Evolutionary conservation across 768 basidiomycete species (phyloP).

Genomic region (Psilocybe azurescens): DNA sequence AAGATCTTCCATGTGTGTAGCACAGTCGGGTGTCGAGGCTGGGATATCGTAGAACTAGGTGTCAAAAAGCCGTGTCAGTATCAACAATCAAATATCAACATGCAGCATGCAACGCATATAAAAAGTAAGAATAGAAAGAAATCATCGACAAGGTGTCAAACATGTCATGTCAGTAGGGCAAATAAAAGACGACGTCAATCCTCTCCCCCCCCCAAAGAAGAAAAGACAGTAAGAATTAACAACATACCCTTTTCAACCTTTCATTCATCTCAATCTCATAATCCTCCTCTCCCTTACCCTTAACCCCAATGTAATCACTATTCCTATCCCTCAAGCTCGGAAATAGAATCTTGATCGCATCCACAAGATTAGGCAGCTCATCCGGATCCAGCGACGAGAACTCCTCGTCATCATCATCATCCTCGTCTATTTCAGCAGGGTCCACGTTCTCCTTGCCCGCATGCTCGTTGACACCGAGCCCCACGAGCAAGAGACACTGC

Average conservation of each 20-base stretch:
- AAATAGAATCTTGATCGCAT: conserved; percentile 74
- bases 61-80: background rate
- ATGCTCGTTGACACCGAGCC: conserved; percentile 51
- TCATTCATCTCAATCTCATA: conserved; percentile 79
- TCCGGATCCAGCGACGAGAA: conserved; percentile 76
- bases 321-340: conserved; percentile 49
- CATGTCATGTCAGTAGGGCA: no score
- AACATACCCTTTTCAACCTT: conserved; percentile 67
- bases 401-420: conserved; percentile 40
- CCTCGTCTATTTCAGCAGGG: conserved; percentile 20
- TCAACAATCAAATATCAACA: background rate
- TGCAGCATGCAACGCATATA: no score
- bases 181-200: no score
- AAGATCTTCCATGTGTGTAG: conserved; percentile 79
- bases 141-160: no score
- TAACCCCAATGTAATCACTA: conserved; percentile 24
- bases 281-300: conserved; percentile 67
- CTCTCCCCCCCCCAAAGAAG: background rate
- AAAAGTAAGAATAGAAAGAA: no score
- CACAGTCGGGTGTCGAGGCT: conserved; percentile 69
- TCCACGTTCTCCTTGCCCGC: conserved; percentile 23
- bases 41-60: conserved; percentile 81
- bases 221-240: background rate
- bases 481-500: conserved; percentile 76
- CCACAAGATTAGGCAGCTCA: conserved; percentile 69